Percentiles rank a stretch among this genome's conserved stretches.
Conservation (phyloP, 305 asterid genomes). For the Fraxinus paxiana region DNA sequence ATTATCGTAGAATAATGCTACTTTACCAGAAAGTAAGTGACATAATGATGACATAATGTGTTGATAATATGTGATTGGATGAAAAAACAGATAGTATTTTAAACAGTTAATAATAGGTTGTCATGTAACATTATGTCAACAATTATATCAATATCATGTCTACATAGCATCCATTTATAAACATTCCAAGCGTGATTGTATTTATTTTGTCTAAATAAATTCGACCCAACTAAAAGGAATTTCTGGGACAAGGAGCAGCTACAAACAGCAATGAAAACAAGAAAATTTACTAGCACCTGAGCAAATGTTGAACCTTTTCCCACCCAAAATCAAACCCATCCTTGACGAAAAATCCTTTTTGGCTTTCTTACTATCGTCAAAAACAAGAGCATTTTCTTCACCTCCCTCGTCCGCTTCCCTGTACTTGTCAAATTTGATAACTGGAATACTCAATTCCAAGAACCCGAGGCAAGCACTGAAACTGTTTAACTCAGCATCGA, state of each 20-base stretch:
- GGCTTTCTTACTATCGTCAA: conserved; percentile 25
- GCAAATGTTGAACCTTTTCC: conserved; percentile 44
- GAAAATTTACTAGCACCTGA: conserved; percentile 20
- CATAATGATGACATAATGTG: not conserved
- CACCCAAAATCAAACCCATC: conserved; percentile 36
- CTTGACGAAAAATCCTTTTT: conserved; percentile 12
- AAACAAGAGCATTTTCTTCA: conserved; percentile 23
- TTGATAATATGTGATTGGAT: not conserved
- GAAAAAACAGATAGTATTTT: not conserved
- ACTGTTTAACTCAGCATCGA: conserved; percentile 48
- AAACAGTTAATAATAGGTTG: too few relatives aligned
- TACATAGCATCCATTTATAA: not conserved
- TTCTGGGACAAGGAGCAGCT: not conserved
- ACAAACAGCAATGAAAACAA: not conserved
- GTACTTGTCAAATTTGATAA: conserved; percentile 36
- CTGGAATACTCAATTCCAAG: conserved; percentile 51
- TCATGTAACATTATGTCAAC: not conserved
- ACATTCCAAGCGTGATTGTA: not conserved
- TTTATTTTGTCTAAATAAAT: not conserved
- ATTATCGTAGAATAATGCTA: not conserved
- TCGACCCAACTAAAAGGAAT: not conserved
- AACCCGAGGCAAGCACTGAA: conserved; percentile 48
- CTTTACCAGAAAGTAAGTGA: not conserved
- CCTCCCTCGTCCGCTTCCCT: conserved; percentile 36
- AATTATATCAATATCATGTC: not conserved